Evolutionary conservation across 2,329 filamentous ascomycete species (phyloP), one percentile per base, ranked within the genome.

Genomic region (Epichloe festucae): DNA sequence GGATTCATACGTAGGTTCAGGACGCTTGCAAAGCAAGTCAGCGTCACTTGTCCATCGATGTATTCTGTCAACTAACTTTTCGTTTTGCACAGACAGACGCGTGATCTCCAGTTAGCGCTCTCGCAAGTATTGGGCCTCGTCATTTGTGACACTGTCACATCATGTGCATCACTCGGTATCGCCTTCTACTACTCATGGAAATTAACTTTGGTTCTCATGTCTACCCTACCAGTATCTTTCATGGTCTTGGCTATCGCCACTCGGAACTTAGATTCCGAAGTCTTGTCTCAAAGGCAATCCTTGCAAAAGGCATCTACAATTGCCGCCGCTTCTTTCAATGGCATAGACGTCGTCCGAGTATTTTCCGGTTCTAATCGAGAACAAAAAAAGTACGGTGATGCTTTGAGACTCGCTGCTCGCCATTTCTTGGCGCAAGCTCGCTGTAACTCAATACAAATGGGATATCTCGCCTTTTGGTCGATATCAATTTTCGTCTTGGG

Each of bases 301-400:
- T 75, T 95, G 0, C 78, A 79, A 2, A 70, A 75, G 46, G 87
- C 88, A 0, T 83, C 89, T 0, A 91, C 88, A 60, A 73, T 82
- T 51, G 78, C 82, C 1, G 82, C 79, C 10, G 84, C 81, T 11
- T 82, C 87, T 0, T 76, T 94, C 10, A 73, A 74, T 1, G 82
- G 80, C 3, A 91, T 96, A 40, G 88, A 95, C 54, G 79, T 87
- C 0, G 88, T 97, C 61, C 96, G 96, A 64, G 84, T 82, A 49
- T 90, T 86, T 68, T 90, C 91, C 58, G 87, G 84, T 0, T 78
- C 89, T 60, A 75, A 77, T 12, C 71, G 82, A 11, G 90, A 95
- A 63, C 66, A 78, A 1, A 75, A 75, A 60, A 79, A 80, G 56
- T 96, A 94, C 62, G 66, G 70, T 1, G 63, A 60, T 0, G 73